phyloP scores from a whole-genome alignment of 2,329 filamentous ascomycete species.

The Rhynchosporium graminicola region DNA sequence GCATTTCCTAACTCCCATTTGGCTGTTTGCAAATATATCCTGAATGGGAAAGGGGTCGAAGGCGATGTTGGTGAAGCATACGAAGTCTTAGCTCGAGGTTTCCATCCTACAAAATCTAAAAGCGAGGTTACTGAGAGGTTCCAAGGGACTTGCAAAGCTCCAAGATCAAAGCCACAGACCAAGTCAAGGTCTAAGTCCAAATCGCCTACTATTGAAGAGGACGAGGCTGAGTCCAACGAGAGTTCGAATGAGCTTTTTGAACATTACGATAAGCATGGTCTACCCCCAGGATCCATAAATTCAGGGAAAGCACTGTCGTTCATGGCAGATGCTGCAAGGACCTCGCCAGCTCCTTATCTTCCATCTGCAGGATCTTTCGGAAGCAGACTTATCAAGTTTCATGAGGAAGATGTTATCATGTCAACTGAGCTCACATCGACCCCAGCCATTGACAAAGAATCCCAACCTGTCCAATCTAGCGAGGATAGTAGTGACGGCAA shows the following conservation, averaged over 20 bases:
- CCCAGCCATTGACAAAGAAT: slow-evolving; percentile 37
- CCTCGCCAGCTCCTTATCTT: slow-evolving; percentile 21
- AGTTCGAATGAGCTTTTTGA: slow-evolving; percentile 38
- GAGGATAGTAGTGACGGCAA: slow-evolving; percentile 25
- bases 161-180: slow-evolving; percentile 20
- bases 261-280: slow-evolving; percentile 39
- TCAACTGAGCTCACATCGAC: slow-evolving; percentile 31
- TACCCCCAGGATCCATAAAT: slow-evolving; percentile 38
- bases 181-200: slow-evolving; percentile 22
- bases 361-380: slow-evolving; percentile 25
- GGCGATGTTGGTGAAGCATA: slow-evolving; percentile 37
- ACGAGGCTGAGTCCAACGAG: slow-evolving; percentile 26
- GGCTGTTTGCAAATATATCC: slow-evolving; percentile 37
- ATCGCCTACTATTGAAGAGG: slow-evolving; percentile 18
- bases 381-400: slow-evolving; percentile 32
- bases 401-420: slow-evolving; percentile 22
- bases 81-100: slow-evolving; percentile 37
- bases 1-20: slow-evolving; percentile 38
- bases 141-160: slow-evolving; percentile 16
- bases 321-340: slow-evolving; percentile 34
- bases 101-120: slow-evolving; percentile 33
- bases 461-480: slow-evolving; percentile 28
- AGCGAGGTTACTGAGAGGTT: slow-evolving; percentile 31
- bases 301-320: slow-evolving; percentile 36
- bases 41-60: slow-evolving; percentile 33